Evolutionary conservation across 345 rosid species (phyloP).

Genomic region (thale cress (Arabidopsis thaliana)): TAIR10.1 NC_003070.9:7221501-7222000

Average conservation of each 20-base stretch:
- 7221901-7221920: not conserved
- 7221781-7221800: not conserved
- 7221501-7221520: not conserved
- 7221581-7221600: not conserved
- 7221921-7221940: not conserved
- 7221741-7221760: not conserved
- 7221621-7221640: not conserved
- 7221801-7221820: not conserved
- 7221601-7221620: not conserved
- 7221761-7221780: not conserved
- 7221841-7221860: not conserved
- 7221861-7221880: not conserved
- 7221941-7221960: constrained; percentile 2
- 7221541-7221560: not conserved
- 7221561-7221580: not conserved
- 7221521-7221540: not conserved
- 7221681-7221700: constrained; percentile 3
- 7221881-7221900: not conserved
- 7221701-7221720: not conserved
- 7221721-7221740: not conserved
- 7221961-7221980: not conserved
- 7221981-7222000: not conserved
- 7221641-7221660: constrained; percentile 9
- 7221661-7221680: constrained; percentile 6
- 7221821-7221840: not conserved